Conservation (phyloP, 805 yeast species). For the Candida golubevii region DNA sequence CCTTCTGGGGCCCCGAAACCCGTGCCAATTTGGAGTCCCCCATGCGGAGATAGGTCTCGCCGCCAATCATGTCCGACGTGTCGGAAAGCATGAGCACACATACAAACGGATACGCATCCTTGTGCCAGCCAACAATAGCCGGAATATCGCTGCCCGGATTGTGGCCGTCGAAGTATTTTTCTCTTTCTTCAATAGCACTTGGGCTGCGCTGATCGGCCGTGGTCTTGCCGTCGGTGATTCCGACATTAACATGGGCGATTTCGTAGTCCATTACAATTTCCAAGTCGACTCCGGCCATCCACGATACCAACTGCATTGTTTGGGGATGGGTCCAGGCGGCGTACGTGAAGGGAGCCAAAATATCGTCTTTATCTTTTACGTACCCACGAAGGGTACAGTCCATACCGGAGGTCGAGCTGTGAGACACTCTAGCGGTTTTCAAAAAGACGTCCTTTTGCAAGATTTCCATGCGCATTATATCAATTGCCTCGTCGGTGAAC, state of each 20-base stretch:
- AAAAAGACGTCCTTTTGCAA: conserved; percentile 43
- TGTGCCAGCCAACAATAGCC: conserved; percentile 61
- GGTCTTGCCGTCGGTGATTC: conserved; percentile 37
- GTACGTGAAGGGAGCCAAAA: conserved; percentile 47
- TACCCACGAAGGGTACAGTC: conserved; percentile 51
- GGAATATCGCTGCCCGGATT: conserved; percentile 39
- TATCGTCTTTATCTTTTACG: conserved; percentile 29
- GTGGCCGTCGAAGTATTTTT: conserved; percentile 10
- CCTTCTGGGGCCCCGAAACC: conserved; percentile 16
- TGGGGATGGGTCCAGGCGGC: conserved; percentile 59
- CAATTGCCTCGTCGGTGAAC: conserved; percentile 56
- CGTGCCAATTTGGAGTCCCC: conserved; percentile 26
- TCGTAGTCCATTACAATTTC: conserved; percentile 56
- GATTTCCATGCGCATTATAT: conserved; percentile 54
- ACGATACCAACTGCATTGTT: conserved; percentile 48
- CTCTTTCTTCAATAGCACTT: conserved; percentile 7
- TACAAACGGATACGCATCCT: conserved; percentile 60
- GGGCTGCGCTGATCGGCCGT: conserved; percentile 27
- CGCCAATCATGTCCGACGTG: conserved; percentile 55
- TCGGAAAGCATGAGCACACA: conserved; percentile 62
- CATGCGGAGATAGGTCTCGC: conserved; percentile 52
- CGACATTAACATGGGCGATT: conserved; percentile 49
- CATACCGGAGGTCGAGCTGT: conserved; percentile 44
- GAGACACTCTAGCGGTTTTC: conserved; percentile 41
- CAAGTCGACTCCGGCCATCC: conserved; percentile 58